phyloP scores from a whole-genome alignment of 371 early-diverging fungal genomes.

The Mortierella sp. region DNA sequence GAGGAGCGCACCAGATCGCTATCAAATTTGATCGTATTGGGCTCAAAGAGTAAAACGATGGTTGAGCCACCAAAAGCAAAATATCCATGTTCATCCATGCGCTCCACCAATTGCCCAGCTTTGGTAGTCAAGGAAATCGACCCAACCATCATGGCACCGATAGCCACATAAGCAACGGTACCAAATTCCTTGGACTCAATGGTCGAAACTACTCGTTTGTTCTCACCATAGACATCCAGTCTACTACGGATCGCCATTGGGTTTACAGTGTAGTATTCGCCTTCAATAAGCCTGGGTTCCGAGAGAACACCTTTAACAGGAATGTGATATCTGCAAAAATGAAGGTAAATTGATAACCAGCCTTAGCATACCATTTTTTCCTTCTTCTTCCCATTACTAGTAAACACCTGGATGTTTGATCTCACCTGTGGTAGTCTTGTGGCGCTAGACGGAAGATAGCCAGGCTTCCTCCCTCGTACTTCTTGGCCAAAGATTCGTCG shows the following conservation, averaged over 20 bases:
- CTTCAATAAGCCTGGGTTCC: slow-evolving; percentile 70
- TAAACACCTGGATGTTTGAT: neutral
- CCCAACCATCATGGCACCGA: slow-evolving; percentile 93
- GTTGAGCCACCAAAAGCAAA: slow-evolving; percentile 88
- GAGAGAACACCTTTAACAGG: slow-evolving; percentile 84
- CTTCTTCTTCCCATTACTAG: neutral
- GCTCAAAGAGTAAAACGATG: slow-evolving; percentile 79
- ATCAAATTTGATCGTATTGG: slow-evolving; percentile 72
- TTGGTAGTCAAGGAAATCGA: slow-evolving; percentile 78
- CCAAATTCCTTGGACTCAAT: slow-evolving; percentile 81
- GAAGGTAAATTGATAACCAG: neutral
- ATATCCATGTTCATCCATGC: slow-evolving; percentile 88
- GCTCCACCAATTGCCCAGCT: slow-evolving; percentile 63
- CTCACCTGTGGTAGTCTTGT: slow-evolving; percentile 88
- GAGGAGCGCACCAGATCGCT: slow-evolving; percentile 71
- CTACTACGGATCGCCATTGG: slow-evolving; percentile 88
- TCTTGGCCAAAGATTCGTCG: slow-evolving; percentile 61
- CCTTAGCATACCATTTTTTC: too few relatives aligned
- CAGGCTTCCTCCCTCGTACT: slow-evolving; percentile 76
- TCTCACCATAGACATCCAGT: slow-evolving; percentile 89
- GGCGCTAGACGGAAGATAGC: slow-evolving; percentile 89
- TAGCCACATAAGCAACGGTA: slow-evolving; percentile 76
- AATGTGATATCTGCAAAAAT: slow-evolving; percentile 71
- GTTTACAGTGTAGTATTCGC: slow-evolving; percentile 89
- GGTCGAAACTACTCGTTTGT: slow-evolving; percentile 77